Percentiles rank a stretch among this genome's conserved stretches.
Evolutionary conservation across 116 monocot species (phyloP).

Genomic region (Cymodocea nodosa): DNA sequence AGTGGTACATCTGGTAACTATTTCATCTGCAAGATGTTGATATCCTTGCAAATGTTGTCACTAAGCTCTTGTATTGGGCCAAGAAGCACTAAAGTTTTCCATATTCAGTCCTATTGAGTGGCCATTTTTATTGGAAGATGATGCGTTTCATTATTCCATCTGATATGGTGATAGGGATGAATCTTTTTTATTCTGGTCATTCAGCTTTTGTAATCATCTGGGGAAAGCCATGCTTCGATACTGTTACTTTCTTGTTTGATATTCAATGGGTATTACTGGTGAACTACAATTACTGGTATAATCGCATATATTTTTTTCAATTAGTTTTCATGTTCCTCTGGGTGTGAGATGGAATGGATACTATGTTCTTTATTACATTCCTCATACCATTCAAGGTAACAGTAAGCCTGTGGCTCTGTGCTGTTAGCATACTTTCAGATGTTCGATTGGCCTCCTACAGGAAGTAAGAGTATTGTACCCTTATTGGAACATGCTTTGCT

Average conservation of each 20-base stretch:
- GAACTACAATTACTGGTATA: conserved; percentile 27
- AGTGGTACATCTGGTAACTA: neutral
- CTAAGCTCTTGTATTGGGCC: neutral
- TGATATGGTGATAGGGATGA: conserved; percentile 4
- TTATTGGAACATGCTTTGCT: conserved; percentile 9
- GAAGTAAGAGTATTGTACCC: conserved; percentile 1
- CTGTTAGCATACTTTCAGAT: neutral
- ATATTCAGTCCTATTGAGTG: neutral
- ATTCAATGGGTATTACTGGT: conserved; percentile 22
- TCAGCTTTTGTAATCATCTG: conserved; percentile 12
- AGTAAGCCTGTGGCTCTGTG: conserved; percentile 29
- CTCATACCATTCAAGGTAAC: conserved; percentile 31
- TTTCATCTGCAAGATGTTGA: conserved; percentile 5
- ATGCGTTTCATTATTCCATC: conserved; percentile 7
- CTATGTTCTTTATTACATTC: conserved; percentile 47
- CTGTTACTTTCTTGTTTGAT: conserved; percentile 11
- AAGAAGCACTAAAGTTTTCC: conserved; percentile 1
- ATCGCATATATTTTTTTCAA: conserved; percentile 23
- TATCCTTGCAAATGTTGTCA: conserved; percentile 2
- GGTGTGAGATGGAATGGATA: conserved; percentile 36
- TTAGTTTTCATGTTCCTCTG: conserved; percentile 29
- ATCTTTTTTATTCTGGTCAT: conserved; percentile 5
- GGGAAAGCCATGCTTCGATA: conserved; percentile 10
- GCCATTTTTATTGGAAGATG: neutral
- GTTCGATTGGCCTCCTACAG: neutral